Evolutionary conservation across 768 basidiomycete genomes (phyloP), one percentile per base, ranked within the genome.

Genomic region (Naganishia antarctica): DNA sequence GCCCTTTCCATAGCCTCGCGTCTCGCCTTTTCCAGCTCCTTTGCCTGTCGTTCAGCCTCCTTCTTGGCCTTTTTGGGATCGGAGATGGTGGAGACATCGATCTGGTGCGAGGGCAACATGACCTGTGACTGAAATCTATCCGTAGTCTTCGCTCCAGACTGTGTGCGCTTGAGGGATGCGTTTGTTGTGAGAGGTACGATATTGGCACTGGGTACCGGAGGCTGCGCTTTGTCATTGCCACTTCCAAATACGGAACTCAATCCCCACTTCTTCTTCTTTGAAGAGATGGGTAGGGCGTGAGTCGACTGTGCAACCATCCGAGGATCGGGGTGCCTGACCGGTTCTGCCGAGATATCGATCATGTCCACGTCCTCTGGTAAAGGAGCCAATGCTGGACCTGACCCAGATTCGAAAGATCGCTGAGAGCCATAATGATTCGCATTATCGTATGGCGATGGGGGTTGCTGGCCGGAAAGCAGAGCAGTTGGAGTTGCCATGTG

Each of bases 11-110:
- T 84, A 67, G 88, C 81, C 62, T 85, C 85, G 68, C 90, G 88
- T 67, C 87, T 86, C 70, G 89, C 88, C 71, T 86, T 84, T 81
- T 92, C 90, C 21, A 88, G 88, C 77, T 93, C 90, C 41, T 87
- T 84, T 71, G 88, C 86, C 2, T 87, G 87, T 77, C 90, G 87
- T 66, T 78, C 71, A 23, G 71, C 72, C 62, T 79, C 79, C 70
- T 79, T 78, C 72, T 78, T 79, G 31, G 76, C 75, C 72, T 79
- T 78, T 61, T 80, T 79, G 23, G 79, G 77, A 66, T 79, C 79
- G 46, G 69, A 44, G 4, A 69, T 67, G 7, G 70, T 58, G 8
- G 68, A 26, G 9, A 65, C 15, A 31, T 48, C 41, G 41, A 46
- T 31, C 49, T 58, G 64, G 15, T 47, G 43, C 4, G 21, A 13